phyloP scores from a whole-genome alignment of 2,329 filamentous ascomycete genomes.

The Nemania sp. region DNA sequence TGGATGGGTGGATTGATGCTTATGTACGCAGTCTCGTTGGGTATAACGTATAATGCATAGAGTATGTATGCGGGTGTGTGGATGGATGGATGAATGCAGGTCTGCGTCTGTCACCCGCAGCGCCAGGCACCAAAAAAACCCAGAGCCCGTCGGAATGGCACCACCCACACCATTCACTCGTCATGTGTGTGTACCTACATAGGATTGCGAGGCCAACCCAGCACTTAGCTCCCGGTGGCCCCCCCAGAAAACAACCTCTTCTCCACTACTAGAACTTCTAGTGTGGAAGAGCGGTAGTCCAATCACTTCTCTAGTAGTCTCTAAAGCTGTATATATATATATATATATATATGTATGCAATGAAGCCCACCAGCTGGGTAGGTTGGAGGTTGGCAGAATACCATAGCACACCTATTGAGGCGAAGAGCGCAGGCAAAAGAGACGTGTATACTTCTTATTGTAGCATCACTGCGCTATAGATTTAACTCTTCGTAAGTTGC shows the following conservation, averaged over 20 bases:
- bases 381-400: not conserved
- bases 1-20: conserved; percentile 38
- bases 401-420: conserved; percentile 4
- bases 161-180: conserved; percentile 37
- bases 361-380: not conserved
- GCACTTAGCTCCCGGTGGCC: conserved; percentile 18
- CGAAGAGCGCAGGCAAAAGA: conserved; percentile 14
- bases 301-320: not conserved
- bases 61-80: conserved; percentile 33
- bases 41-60: conserved; percentile 19
- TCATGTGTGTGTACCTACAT: conserved; percentile 33
- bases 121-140: conserved; percentile 29
- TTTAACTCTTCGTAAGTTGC: conserved; percentile 43
- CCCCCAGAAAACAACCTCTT: conserved; percentile 7
- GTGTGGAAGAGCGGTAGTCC: not conserved
- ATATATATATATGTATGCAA: not conserved
- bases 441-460: conserved; percentile 33
- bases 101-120: conserved; percentile 39
- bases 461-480: conserved; percentile 33
- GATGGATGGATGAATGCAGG: conserved; percentile 36
- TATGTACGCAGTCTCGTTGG: conserved; percentile 26
- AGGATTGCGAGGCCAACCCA: conserved; percentile 19
- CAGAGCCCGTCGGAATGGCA: conserved; percentile 38
- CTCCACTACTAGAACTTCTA: conserved; percentile 18
- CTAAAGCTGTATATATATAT: not conserved